These are phyloP conservation scores for Aspergillus panamensis DNA, from an alignment of 495 filamentous ascomycete genomes.

Conservation along the genomic window DNA sequence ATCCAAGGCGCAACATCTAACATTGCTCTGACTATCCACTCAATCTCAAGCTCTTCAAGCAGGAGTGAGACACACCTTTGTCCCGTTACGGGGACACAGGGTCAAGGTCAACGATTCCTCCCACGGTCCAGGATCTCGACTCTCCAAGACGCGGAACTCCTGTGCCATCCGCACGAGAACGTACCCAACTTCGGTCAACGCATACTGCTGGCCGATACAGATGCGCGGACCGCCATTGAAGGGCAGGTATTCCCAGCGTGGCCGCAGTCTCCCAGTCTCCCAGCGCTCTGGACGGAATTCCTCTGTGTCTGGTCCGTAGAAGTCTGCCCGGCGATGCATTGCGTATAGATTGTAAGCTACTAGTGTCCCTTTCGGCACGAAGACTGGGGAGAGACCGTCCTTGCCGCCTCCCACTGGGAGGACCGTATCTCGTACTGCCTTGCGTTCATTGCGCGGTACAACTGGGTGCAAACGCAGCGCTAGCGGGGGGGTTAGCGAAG, in stretches of 20 bases:
- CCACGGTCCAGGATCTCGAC: conserved; percentile 18
- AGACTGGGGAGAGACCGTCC: conserved; percentile 60
- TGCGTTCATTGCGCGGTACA: conserved; percentile 69
- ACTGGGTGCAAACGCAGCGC: conserved; percentile 62
- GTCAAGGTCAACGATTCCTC: conserved; percentile 10
- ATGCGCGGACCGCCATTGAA: conserved; percentile 76
- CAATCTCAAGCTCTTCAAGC: too few species aligned
- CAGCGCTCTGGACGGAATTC: conserved; percentile 67
- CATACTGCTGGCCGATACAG: conserved; percentile 69
- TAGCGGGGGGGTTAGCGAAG: conserved; percentile 3
- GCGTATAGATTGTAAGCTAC: conserved; percentile 56
- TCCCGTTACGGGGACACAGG: conserved; percentile 4
- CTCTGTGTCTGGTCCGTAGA: conserved; percentile 41
- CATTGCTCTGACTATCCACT: too few species aligned
- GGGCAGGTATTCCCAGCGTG: conserved; percentile 62
- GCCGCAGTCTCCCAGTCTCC: conserved; percentile 33
- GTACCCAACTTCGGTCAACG: conserved; percentile 68
- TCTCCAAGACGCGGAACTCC: conserved; percentile 43
- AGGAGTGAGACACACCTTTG: conserved; percentile 2
- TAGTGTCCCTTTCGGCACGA: conserved; percentile 54
- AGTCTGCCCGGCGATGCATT: conserved; percentile 61
- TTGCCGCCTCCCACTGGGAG: conserved; percentile 69
- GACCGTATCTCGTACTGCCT: conserved; percentile 62
- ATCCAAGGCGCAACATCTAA: too few species aligned
- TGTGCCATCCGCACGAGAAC: conserved; percentile 62